These are phyloP conservation scores for Aspergillus sparsus DNA, from an alignment of 495 filamentous ascomycete species.

Conservation along the genomic window DNA sequence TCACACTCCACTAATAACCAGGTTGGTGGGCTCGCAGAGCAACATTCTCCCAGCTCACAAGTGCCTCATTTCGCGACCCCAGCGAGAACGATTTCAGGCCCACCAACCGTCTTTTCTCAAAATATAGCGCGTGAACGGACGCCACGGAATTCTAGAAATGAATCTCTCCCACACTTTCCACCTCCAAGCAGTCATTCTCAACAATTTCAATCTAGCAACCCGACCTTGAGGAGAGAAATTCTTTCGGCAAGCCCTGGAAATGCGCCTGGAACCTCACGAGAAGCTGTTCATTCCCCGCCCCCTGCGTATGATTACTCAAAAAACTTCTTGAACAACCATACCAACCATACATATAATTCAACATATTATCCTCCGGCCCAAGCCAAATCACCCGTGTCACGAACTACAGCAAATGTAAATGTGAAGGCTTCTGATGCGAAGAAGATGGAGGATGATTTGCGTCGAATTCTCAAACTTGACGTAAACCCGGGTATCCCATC, in stretches of 20 bases:
- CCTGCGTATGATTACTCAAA: conserved; percentile 16
- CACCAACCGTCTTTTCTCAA: conserved; percentile 31
- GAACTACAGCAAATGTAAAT: conserved; percentile 27
- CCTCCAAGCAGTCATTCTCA: conserved; percentile 24
- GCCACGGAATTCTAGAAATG: conserved; percentile 13
- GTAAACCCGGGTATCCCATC: conserved; percentile 32
- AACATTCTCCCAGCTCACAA: conserved; percentile 21
- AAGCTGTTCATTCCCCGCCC: conserved; percentile 14
- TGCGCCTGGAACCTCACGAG: conserved; percentile 11
- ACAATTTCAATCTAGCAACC: conserved; percentile 26
- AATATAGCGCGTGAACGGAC: conserved; percentile 9
- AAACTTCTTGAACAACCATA: conserved; percentile 11
- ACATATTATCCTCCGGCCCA: conserved; percentile 28
- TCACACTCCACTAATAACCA: conserved; percentile 26
- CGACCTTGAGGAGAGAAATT: conserved; percentile 31
- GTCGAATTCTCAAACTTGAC: conserved; percentile 55
- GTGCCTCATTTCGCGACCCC: conserved; percentile 43
- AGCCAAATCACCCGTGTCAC: conserved; percentile 29
- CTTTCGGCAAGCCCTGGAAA: conserved; percentile 23
- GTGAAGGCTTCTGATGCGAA: conserved; percentile 40
- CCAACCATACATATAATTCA: conserved; percentile 16
- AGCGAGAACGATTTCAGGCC: conserved; percentile 40
- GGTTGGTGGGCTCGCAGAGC: conserved; percentile 17
- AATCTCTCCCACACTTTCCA: conserved; percentile 17
- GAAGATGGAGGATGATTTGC: conserved; percentile 56